Evolutionary conservation across 164 flowering plant genomes (phyloP), one percentile per base, ranked within the genome.

Genomic region (Magnolia changhungtana): DNA sequence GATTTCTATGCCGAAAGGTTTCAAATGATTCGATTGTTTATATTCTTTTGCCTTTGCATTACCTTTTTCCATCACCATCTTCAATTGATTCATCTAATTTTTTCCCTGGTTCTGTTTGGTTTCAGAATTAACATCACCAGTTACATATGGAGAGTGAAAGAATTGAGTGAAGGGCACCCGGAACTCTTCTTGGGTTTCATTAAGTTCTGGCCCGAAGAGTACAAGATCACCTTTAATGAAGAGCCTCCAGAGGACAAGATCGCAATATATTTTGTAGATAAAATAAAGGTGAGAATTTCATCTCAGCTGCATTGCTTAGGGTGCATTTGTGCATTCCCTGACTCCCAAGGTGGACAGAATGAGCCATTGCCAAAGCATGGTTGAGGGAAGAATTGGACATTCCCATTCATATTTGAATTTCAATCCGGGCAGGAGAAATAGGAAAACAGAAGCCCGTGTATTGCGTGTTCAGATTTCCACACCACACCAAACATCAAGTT

Each of bases 151-250:
- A 88, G 97, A 80, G 97, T 92, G 68, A 91, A 91, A 78, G 91
- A 91, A 1, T 82, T 96, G 65, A 94, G 92, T 80, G 84, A 83
- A 85, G 99, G 97, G 51, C 89, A 94, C 74, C 76, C 84, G 14
- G 83, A 88, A 76, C 84, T 96, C 37, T 92, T 96, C 79, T 84
- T 92, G 80, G 99, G 97, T n/a, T 96, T 96, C 82, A 96, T 94
- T 82, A 88, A 92, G 72, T 96, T 96, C 84, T 87, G 94, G 83
- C 99, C 99, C 5, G 87, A 89, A 83, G 97, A 97, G 68, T 92
- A 83, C 80, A 92, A 90, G 82, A 94, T 96, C 80, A 91, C 94
- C 52, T 91, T 91, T 37, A 95, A 88, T 73, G 92, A 89, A 74
- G 95, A 88, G 61, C 86, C 81, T 82, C 81, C 80, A 0, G 87